phyloP scores from a whole-genome alignment of 805 yeast species.

The Kodamaea leandrae region DNA sequence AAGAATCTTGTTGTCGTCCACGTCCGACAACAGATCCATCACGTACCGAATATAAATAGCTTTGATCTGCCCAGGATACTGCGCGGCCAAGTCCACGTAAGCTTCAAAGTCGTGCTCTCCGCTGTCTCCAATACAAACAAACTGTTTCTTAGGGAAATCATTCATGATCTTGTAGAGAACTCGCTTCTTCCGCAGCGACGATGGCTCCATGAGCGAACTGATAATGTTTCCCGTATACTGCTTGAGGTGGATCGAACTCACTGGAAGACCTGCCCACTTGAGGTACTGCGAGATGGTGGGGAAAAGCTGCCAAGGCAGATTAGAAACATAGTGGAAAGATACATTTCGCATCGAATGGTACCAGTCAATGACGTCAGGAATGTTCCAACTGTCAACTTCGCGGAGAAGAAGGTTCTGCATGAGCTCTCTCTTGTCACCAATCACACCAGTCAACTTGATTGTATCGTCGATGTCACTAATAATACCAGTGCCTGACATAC shows the following conservation, averaged over 20 bases:
- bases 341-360: constrained; percentile 45
- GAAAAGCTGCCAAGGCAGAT: constrained; percentile 90
- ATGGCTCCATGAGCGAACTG: constrained; percentile 81
- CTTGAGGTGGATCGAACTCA: constrained; percentile 82
- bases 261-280: constrained; percentile 56
- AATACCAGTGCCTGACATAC: constrained; percentile 56
- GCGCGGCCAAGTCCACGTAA: constrained; percentile 64
- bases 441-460: constrained; percentile 83
- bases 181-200: constrained; percentile 72
- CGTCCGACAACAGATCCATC: constrained; percentile 60
- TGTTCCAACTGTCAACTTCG: constrained; percentile 61
- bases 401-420: constrained; percentile 74
- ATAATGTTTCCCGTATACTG: constrained; percentile 83
- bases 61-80: constrained; percentile 58
- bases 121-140: constrained; percentile 88
- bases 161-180: constrained; percentile 59
- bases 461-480: constrained; percentile 96
- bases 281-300: constrained; percentile 59
- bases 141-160: constrained; percentile 76
- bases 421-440: constrained; percentile 81
- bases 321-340: constrained; percentile 89
- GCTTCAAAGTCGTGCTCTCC: constrained; percentile 96
- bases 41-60: constrained; percentile 84
- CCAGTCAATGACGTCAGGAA: constrained; percentile 77
- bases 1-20: constrained; percentile 39